Percentiles rank a stretch among this genome's conserved stretches.
Conservation (phyloP, 192 early-diverging fungal genomes). For the Backusella tuberculispora region DNA sequence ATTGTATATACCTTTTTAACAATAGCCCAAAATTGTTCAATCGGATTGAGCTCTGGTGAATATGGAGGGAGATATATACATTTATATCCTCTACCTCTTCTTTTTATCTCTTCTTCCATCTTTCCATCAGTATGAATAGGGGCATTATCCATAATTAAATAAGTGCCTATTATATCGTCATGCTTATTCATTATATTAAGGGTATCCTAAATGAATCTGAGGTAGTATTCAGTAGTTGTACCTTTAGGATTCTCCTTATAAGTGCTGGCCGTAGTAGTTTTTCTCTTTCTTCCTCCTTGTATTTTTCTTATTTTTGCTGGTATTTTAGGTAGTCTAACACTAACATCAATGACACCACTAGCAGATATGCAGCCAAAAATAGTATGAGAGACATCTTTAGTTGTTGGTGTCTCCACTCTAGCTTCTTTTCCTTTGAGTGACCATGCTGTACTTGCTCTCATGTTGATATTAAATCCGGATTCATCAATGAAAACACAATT, state of each 20-base stretch:
- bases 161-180: neutral
- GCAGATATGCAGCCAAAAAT: neutral
- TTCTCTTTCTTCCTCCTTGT: conserved; percentile 1
- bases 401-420: neutral
- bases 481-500: too few species aligned
- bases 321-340: conserved; percentile 2
- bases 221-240: neutral
- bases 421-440: neutral
- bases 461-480: too few species aligned
- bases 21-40: too few species aligned
- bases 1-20: too few species aligned
- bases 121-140: too few species aligned
- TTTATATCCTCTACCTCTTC: too few species aligned
- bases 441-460: conserved; percentile 7
- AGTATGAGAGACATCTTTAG: neutral
- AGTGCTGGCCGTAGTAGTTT: neutral
- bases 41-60: too few species aligned
- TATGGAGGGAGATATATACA: too few species aligned
- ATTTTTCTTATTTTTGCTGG: conserved; percentile 10
- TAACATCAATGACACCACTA: neutral
- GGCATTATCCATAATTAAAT: too few species aligned
- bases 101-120: too few species aligned
- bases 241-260: neutral
- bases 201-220: neutral
- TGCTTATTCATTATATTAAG: neutral